Base-by-base conservation (phyloP, 306 rosid species). In the Trichosanthes cucumerina region DNA sequence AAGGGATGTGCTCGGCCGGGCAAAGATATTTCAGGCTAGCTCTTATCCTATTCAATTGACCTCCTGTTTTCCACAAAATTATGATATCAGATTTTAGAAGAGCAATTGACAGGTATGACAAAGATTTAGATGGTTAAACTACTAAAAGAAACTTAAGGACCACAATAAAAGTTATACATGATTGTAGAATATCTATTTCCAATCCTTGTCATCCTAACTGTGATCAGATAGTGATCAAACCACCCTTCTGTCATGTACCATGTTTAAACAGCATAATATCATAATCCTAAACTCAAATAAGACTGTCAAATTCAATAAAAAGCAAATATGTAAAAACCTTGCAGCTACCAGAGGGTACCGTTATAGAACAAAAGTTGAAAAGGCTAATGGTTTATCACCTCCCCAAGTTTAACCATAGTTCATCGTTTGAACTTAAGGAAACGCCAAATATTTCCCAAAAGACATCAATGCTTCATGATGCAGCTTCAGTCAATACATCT, bases 1-100 rank as follows among this genome's bases (percentile, higher is more conserved):
- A 64, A 75, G 97, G 99, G 81, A 95, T 88, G 80, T 88, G 91
- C 83, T 95, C 91, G 2, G 97, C 91, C 8, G 96, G 97, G 78
- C 96, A 84, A 31, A 86, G 82, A 80, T 81, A 91, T 69, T 50
- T 91, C n/a, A 95, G 86, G 81, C 88, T 87, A 46, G 90, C 80
- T 89, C 97, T 90, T 83, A 89, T 85, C 86, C 80, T 87, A 80
- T 88, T 86, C 79, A 95, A 84, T 41, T 63, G 24, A 46, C 99
- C 97, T 53, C 97, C 96, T 95, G 90, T 54, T 73, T 79, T 56
- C 70, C 79, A 13, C 38, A 79, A 53, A 77, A 69, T 52, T 59
- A 58, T 73, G 70, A 60, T 46, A 76, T 79, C 49, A 44, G 57
- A 50, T 33, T 36, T 26, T 43, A 59, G 6, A 41, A 59, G 44